phyloP scores from a whole-genome alignment of 1,284 basidiomycete genomes.

The Kwoniella shivajii region DNA sequence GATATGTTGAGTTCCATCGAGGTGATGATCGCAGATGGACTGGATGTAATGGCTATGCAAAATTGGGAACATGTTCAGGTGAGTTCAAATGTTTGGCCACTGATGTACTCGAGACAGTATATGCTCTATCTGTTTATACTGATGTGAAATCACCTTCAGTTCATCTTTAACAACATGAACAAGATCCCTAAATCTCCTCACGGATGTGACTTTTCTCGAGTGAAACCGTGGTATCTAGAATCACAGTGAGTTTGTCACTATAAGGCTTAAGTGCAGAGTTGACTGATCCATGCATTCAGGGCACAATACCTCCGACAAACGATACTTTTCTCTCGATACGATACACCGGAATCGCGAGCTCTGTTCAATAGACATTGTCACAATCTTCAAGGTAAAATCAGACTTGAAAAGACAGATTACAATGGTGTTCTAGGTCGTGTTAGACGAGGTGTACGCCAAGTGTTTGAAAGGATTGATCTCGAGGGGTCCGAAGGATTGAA shows the following conservation, averaged over 20 bases:
- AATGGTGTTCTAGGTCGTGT: conserved; percentile 66
- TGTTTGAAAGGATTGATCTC: conserved; percentile 53
- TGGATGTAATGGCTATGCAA: conserved; percentile 94
- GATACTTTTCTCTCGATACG: conserved; percentile 82
- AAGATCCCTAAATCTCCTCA: conserved; percentile 87
- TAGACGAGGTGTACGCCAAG: conserved; percentile 76
- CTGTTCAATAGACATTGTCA: conserved; percentile 72
- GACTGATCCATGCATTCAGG: conserved; percentile 52
- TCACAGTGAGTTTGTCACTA: conserved; percentile 66
- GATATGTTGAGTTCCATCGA: conserved; percentile 96
- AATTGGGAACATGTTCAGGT: conserved; percentile 99
- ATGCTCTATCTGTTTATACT: too few relatives aligned
- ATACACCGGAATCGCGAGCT: conserved; percentile 82
- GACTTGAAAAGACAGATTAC: conserved; percentile 64
- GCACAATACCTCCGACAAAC: conserved; percentile 83
- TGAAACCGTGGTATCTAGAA: conserved; percentile 97
- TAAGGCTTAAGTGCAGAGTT: not conserved
- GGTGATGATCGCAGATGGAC: conserved; percentile 86
- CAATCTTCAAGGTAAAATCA: conserved; percentile 83
- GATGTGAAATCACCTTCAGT: conserved; percentile 59
- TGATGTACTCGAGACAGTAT: not conserved
- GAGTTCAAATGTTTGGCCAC: conserved; percentile 26
- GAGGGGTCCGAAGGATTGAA: conserved; percentile 39
- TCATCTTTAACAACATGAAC: conserved; percentile 81
- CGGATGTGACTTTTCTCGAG: conserved; percentile 92